A percentile compares a stretch with the other conserved stretches of the same genome.
These are phyloP conservation scores for Leccinum variicolor DNA, from an alignment of 768 basidiomycete species.

Conservation along the genomic window DNA sequence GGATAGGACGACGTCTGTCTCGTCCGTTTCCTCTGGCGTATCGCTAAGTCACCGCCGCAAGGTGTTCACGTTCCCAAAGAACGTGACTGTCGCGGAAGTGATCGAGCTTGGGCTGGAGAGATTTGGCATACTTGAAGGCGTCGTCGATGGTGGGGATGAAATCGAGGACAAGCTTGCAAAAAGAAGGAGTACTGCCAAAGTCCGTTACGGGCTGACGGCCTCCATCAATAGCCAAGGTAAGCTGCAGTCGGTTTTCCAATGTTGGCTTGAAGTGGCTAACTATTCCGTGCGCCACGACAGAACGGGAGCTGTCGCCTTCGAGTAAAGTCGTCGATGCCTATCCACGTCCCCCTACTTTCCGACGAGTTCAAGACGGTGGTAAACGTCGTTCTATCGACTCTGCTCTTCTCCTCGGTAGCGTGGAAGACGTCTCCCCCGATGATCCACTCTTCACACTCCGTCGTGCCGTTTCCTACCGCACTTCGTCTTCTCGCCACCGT, in stretches of 20 bases:
- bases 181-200: constrained; percentile 70
- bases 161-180: constrained; percentile 90
- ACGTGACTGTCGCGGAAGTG: constrained; percentile 94
- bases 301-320: constrained; percentile 74
- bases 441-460: constrained; percentile 93
- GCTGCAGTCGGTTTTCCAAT: constrained; percentile 9
- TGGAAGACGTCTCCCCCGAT: constrained; percentile 72
- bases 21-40: constrained; percentile 47
- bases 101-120: constrained; percentile 89
- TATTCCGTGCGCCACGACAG: constrained; percentile 38
- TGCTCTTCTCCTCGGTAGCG: constrained; percentile 59
- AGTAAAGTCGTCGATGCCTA: constrained; percentile 86
- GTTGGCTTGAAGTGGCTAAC: constrained; percentile 5
- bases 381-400: constrained; percentile 90
- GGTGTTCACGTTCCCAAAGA: constrained; percentile 90
- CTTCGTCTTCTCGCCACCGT: constrained; percentile 64
- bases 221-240: constrained; percentile 61
- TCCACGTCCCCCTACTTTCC: constrained; percentile 67
- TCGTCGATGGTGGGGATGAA: constrained; percentile 98
- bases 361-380: constrained; percentile 49
- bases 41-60: constrained; percentile 67
- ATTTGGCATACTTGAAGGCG: constrained; percentile 92
- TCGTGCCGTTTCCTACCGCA: constrained; percentile 72
- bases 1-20: constrained; percentile 44
- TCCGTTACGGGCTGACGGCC: constrained; percentile 78